phyloP scores from a whole-genome alignment of 352 stramenopile species.

The Blastocystis sp. region DNA sequence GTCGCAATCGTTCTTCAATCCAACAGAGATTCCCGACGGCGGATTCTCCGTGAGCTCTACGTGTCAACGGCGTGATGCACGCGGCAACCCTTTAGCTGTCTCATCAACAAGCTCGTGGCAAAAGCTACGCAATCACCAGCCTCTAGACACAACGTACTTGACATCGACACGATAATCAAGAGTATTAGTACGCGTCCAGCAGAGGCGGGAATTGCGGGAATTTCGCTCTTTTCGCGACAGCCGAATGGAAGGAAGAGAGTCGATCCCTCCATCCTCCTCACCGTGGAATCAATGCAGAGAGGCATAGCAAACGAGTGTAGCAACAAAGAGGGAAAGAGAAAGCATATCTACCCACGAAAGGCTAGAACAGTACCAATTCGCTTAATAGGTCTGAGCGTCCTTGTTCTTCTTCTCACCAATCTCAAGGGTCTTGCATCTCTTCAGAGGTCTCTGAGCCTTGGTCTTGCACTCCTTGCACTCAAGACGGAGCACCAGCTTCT shows the following conservation, averaged over 20 bases:
- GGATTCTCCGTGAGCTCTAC: slow-evolving; percentile 79
- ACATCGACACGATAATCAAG: neutral
- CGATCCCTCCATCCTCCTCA: too few species aligned
- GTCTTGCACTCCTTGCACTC: slow-evolving; percentile 99
- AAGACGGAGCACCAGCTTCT: slow-evolving; percentile 90
- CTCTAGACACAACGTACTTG: neutral
- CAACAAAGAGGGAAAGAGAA: slow-evolving; percentile 6
- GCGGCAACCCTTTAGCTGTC: slow-evolving; percentile 13
- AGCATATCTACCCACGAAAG: neutral
- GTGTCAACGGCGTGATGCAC: neutral
- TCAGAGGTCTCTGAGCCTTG: slow-evolving; percentile 97
- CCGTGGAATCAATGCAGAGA: neutral
- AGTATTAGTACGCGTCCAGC: neutral
- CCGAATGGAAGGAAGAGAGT: too few species aligned
- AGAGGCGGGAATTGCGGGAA: neutral
- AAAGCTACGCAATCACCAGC: neutral
- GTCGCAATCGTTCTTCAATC: slow-evolving; percentile 92
- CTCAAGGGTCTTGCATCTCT: slow-evolving; percentile 99
- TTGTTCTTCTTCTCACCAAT: slow-evolving; percentile 93
- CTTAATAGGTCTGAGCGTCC: slow-evolving; percentile 42
- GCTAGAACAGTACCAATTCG: neutral
- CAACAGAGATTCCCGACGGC: slow-evolving; percentile 94
- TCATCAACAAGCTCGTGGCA: slow-evolving; percentile 26
- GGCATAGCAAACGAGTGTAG: neutral
- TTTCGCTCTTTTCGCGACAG: neutral